These are phyloP conservation scores for Viola pubescens DNA, from an alignment of 441 rosid genomes.

Conservation along the genomic window DNA sequence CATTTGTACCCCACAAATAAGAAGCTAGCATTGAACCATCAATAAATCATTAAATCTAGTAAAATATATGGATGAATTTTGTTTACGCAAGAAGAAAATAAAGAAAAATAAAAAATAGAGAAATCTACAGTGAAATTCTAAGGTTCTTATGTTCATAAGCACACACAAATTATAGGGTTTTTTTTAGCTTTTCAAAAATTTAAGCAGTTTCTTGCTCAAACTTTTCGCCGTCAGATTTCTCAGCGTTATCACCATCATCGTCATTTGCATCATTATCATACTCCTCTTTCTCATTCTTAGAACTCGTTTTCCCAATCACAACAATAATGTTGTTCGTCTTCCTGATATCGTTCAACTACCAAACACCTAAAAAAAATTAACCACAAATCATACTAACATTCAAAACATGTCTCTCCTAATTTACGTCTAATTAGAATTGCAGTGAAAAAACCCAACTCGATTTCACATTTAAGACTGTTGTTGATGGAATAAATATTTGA, in stretches of 20 bases:
- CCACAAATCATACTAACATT: neutral
- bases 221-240: conserved; percentile 83
- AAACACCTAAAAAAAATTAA: neutral
- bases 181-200: too few species aligned
- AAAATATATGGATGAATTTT: too few species aligned
- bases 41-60: too few species aligned
- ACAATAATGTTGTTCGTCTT: conserved; percentile 47
- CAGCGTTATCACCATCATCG: conserved; percentile 78
- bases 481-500: neutral
- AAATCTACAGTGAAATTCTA: too few species aligned
- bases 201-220: conserved; percentile 57
- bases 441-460: neutral
- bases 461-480: neutral
- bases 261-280: conserved; percentile 69
- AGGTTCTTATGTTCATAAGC: too few species aligned
- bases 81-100: too few species aligned
- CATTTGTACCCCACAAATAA: too few species aligned
- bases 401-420: neutral
- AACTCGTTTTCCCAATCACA: conserved; percentile 55
- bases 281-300: conserved; percentile 74
- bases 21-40: too few species aligned
- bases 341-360: conserved; percentile 47
- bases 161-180: too few species aligned
- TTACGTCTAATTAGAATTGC: neutral
- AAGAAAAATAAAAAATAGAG: too few species aligned